phyloP scores from a whole-genome alignment of 495 filamentous ascomycete species.

The Aeminium ludgeri region DNA sequence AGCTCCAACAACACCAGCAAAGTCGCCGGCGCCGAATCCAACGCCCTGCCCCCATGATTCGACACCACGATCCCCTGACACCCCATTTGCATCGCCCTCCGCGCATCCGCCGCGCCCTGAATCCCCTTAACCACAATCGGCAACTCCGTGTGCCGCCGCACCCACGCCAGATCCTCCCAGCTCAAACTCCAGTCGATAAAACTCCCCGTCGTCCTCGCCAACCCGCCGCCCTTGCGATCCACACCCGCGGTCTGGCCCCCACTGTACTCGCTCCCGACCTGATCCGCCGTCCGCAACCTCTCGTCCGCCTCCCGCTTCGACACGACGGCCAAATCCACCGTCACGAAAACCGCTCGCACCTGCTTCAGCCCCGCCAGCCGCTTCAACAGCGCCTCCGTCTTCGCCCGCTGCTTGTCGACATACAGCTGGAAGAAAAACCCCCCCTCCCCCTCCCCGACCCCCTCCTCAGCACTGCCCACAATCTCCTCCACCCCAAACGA shows the following conservation, averaged over 20 bases:
- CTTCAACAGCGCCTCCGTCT: conserved; percentile 39
- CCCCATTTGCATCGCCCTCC: conserved; percentile 35
- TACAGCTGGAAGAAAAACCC: conserved; percentile 67
- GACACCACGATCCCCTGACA: conserved; percentile 43
- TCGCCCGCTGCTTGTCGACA: conserved; percentile 53
- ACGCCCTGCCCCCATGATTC: conserved; percentile 55
- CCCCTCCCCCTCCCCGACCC: conserved; percentile 11
- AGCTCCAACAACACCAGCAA: conserved; percentile 49
- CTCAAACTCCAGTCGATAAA: conserved; percentile 40
- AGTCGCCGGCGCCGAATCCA: conserved; percentile 45
- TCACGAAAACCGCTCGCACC: conserved; percentile 24
- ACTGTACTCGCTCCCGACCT: conserved; percentile 32
- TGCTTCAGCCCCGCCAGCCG: conserved; percentile 8
- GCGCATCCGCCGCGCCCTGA: conserved; percentile 43
- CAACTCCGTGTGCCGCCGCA: conserved; percentile 27
- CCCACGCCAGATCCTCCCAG: conserved; percentile 32
- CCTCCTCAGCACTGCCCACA: conserved; percentile 9
- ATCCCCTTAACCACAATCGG: conserved; percentile 51
- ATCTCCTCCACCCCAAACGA: conserved; percentile 51
- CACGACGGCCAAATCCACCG: conserved; percentile 23
- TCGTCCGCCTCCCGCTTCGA: conserved; percentile 25
- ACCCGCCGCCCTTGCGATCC: conserved; percentile 51
- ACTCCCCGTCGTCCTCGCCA: conserved; percentile 53
- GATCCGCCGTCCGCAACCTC: conserved; percentile 29
- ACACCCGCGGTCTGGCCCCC: conserved; percentile 40